These are phyloP conservation scores for Malbranchea zuffiana DNA, from an alignment of 2,329 filamentous ascomycete genomes.

Conservation along the genomic window DNA sequence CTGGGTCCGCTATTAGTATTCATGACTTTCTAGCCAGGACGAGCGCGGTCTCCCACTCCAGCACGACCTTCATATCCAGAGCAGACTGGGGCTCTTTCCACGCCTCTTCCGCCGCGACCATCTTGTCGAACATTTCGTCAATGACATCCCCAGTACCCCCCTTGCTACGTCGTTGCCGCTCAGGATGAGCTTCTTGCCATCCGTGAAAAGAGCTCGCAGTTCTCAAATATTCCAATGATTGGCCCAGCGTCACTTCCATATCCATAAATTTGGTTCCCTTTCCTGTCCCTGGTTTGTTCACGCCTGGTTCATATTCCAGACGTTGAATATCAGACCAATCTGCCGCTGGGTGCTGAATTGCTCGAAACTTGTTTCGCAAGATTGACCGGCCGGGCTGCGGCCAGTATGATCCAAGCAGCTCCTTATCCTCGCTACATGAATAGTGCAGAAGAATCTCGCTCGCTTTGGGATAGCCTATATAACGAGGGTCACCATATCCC, in stretches of 20 bases:
- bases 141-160: constrained; percentile 51
- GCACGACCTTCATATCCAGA: background rate
- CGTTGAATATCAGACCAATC: constrained; percentile 46
- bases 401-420: constrained; percentile 49
- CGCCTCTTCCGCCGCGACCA: constrained; percentile 43
- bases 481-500: constrained; percentile 55
- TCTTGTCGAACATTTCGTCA: constrained; percentile 52
- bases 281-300: constrained; percentile 29
- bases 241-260: constrained; percentile 44
- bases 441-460: constrained; percentile 46
- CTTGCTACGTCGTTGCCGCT: constrained; percentile 38
- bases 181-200: constrained; percentile 49
- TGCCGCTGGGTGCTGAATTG: constrained; percentile 41
- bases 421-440: constrained; percentile 42
- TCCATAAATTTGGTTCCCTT: constrained; percentile 42
- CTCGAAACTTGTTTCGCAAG: constrained; percentile 42
- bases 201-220: constrained; percentile 51
- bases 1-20: no score
- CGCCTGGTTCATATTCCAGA: constrained; percentile 48
- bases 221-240: constrained; percentile 50
- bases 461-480: constrained; percentile 44
- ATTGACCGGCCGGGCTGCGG: constrained; percentile 46
- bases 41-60: constrained; percentile 8
- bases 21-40: constrained; percentile 7
- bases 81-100: constrained; percentile 28